phyloP scores from a whole-genome alignment of 148 eudicot species.

The Diospyros kaki region DNA sequence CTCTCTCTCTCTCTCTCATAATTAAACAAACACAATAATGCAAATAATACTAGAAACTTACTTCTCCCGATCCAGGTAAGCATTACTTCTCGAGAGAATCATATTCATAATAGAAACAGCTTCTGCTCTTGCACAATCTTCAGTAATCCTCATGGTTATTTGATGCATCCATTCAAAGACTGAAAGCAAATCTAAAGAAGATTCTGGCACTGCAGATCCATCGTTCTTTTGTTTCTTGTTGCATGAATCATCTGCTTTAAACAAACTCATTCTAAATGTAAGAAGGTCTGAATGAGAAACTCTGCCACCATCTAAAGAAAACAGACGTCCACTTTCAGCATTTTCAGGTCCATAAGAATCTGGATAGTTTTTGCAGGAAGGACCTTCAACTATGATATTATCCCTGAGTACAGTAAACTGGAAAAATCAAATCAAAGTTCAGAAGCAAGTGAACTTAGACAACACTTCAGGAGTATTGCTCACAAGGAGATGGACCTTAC shows the following conservation, averaged over 20 bases:
- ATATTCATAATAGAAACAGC: conserved; percentile 25
- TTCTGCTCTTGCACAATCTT: conserved; percentile 21
- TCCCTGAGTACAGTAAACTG: conserved; percentile 95
- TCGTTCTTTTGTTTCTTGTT: conserved; percentile 8
- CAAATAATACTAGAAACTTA: conserved; percentile 30
- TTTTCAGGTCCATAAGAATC: not conserved
- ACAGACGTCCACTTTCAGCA: conserved; percentile 1
- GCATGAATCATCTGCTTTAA: conserved; percentile 2
- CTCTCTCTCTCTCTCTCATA: too few species aligned
- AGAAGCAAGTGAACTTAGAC: conserved; percentile 44
- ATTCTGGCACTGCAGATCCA: conserved; percentile 3
- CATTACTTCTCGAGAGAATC: conserved; percentile 43
- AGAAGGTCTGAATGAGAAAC: conserved; percentile 7
- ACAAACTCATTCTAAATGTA: conserved; percentile 6
- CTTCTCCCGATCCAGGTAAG: conserved; percentile 68
- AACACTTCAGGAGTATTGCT: conserved; percentile 1
- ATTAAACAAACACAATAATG: not conserved
- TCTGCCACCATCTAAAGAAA: not conserved
- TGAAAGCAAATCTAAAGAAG: conserved; percentile 22
- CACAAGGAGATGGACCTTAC: not conserved
- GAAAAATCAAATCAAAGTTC: conserved; percentile 72
- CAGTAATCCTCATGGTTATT: conserved; percentile 14
- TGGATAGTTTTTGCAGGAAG: conserved; percentile 25
- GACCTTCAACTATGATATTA: conserved; percentile 53
- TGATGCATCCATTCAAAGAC: conserved; percentile 21